Conservation (phyloP, 345 rosid species). For the Raphanus sativus region DNA sequence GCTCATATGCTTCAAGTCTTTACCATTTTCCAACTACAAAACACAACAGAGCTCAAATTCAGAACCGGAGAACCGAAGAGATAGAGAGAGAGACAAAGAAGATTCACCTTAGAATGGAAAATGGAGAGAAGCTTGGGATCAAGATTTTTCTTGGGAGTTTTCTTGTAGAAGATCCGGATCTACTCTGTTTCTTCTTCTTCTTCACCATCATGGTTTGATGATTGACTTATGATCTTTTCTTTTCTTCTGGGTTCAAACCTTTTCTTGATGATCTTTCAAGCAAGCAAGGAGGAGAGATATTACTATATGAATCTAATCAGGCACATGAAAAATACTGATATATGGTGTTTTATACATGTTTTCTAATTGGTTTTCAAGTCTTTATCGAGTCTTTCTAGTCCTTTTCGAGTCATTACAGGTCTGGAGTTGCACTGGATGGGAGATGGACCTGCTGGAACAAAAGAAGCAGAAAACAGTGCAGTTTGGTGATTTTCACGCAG, state of each 20-base stretch:
- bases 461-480: no score
- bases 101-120: constrained; percentile 35
- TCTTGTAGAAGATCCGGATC: constrained; percentile 27
- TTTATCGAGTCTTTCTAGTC: no score
- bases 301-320: constrained; percentile 29
- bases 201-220: constrained; percentile 29
- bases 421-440: no score
- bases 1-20: constrained; percentile 33
- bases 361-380: no score
- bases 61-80: neutral
- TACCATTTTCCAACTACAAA: constrained; percentile 32
- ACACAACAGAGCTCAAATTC: neutral
- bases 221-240: constrained; percentile 22
- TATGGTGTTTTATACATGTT: no score
- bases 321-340: constrained; percentile 19
- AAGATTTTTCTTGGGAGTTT: constrained; percentile 18
- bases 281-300: neutral
- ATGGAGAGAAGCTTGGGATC: constrained; percentile 32
- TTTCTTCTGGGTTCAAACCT: constrained; percentile 1
- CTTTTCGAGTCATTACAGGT: no score
- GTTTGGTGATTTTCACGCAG: no score
- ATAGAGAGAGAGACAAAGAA: neutral
- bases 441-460: no score
- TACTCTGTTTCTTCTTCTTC: constrained; percentile 38
- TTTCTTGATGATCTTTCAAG: constrained; percentile 32